Conservation (phyloP, 2,329 filamentous ascomycete genomes). For the Aspergillus sp. region DNA sequence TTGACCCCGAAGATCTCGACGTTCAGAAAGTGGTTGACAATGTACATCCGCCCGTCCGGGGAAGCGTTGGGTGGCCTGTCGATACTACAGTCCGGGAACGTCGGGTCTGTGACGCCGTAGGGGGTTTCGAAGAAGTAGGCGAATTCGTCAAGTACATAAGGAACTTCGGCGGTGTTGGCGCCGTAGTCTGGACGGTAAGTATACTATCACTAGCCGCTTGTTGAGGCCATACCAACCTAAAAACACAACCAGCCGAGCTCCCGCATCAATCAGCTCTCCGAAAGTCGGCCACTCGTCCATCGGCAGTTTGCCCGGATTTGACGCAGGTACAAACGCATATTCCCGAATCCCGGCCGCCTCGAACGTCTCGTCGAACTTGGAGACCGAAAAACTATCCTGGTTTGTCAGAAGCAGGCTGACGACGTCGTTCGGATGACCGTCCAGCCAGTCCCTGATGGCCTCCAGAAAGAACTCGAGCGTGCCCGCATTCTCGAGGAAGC, state of each 20-base stretch:
- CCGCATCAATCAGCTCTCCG: conserved; percentile 30
- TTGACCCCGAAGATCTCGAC: conserved; percentile 32
- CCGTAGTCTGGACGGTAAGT: conserved; percentile 26
- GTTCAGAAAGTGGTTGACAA: conserved; percentile 43
- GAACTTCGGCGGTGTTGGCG: conserved; percentile 27
- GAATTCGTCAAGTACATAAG: conserved; percentile 37
- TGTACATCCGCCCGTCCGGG: conserved; percentile 35
- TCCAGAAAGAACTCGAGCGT: conserved; percentile 46
- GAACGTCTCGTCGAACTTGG: conserved; percentile 26
- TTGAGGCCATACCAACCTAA: conserved; percentile 21
- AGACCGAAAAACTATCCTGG: conserved; percentile 36
- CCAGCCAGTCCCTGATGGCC: conserved; percentile 53
- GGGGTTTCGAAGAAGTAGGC: conserved; percentile 40
- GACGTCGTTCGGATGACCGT: conserved; percentile 50
- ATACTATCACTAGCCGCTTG: not conserved
- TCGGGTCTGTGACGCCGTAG: conserved; percentile 32
- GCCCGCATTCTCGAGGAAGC: conserved; percentile 51
- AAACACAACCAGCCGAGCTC: conserved; percentile 37
- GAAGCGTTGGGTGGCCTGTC: conserved; percentile 34
- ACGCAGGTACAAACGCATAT: conserved; percentile 30
- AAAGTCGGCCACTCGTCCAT: conserved; percentile 36
- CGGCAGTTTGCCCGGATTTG: conserved; percentile 18
- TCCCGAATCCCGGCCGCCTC: conserved; percentile 19
- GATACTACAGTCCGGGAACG: conserved; percentile 35
- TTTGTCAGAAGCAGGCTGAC: conserved; percentile 57